Evolutionary conservation across 805 yeast species (phyloP).

Genomic region (Debaryomyces hansenii): DNA sequence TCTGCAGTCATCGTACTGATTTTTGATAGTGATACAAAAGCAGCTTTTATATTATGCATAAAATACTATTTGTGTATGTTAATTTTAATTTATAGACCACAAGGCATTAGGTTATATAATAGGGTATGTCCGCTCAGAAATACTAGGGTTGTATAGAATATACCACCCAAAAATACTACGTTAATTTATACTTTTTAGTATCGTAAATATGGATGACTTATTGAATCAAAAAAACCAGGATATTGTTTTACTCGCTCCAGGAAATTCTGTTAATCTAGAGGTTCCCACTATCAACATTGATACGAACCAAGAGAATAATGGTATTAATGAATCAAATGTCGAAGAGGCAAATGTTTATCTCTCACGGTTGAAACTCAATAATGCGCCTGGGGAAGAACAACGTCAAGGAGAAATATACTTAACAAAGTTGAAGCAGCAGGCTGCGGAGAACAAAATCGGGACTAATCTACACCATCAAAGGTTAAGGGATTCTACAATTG

Average conservation of each 20-base stretch:
- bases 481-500: slow-evolving; percentile 1
- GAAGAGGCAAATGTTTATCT: slow-evolving; percentile 1
- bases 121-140: no score
- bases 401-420: neutral
- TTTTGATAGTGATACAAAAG: no score
- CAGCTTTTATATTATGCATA: no score
- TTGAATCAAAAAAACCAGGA: neutral
- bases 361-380: neutral
- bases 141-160: no score
- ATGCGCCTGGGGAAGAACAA: neutral
- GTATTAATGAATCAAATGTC: neutral
- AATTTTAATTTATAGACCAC: no score
- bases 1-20: no score
- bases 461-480: neutral
- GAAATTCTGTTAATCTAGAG: neutral
- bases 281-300: neutral
- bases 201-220: no score
- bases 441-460: neutral
- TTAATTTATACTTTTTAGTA: no score
- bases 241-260: neutral
- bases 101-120: no score
- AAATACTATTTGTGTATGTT: no score
- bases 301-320: neutral
- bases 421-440: neutral
- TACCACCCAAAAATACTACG: no score